Evolutionary conservation across 257 asterid species (phyloP), one percentile per base, ranked within the genome.

Genomic region (Dorcoceras hygrometricum): DNA sequence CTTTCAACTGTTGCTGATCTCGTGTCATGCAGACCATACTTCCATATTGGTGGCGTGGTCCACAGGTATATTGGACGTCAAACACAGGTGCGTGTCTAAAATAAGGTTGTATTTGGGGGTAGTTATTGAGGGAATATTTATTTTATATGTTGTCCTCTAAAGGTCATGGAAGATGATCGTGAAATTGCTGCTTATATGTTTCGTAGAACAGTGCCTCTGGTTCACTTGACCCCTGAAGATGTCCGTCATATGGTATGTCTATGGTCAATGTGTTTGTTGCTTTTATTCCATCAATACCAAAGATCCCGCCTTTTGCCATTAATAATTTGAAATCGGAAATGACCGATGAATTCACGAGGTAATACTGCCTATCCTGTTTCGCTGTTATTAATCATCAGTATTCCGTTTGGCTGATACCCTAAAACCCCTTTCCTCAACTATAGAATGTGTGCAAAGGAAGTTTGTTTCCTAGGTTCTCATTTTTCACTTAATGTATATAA

Each of bases 91-190:
- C 61, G 57, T 53, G 57, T 24, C 65, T 57, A 29, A 65, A 5
- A 32, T 55, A 23, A 5, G 51, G 43, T 55, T 6, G 27, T 64
- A 62, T 70, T 68, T 23, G 16, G 29, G 57, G 51, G 51, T 2
- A 39, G 22, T 67, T 79, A 43, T 43, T 67, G 62, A 65, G 70
- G 46, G 39, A 66, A 56, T 57, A 14, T 63, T 76, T 43, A 61
- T 51, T 28, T 71, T 70, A 36, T 67, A 54, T 68, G 58, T 58
- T 72, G 19, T 74, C 65, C 60, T 73, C 20, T 73, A 77, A 78
- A 94, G 99, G 96, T 94, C 71, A 90, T 94, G 99, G 97, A 94
- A 84, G 96, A 94, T 78, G 97, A 90, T 80, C 95, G 73, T 76
- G 99, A 94, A 81, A 94, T 94, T 65, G 94, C 88, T 67, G 97